Evolutionary conservation across 306 rosid species (phyloP), one percentile per base, ranked within the genome.

Genomic region (Acacia acuminata): DNA sequence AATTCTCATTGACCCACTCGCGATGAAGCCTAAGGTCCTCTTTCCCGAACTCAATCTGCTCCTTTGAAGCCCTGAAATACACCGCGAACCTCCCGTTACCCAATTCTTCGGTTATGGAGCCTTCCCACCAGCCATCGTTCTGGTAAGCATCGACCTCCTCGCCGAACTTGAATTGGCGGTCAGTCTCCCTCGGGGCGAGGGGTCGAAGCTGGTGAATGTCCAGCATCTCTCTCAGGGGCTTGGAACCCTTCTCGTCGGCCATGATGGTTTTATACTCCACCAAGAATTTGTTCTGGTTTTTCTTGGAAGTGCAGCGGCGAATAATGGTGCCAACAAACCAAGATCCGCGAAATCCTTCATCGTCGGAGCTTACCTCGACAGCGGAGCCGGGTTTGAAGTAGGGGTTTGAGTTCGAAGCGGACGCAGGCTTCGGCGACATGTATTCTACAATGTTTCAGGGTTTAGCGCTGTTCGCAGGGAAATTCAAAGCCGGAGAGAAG

Each of bases 41-140:
- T 67, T 85, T 80, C 19, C 74, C 0, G 40, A 91, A 89, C 76
- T 5, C 87, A 42, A 86, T 60, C 78, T 88, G 88, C 85, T 91
- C 93, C 86, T 60, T 83, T 0, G 92, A 86, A 6, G 22, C 82
- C 38, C 89, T 79, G 79, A 91, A 91, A 80, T 81, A 91, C 34
- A 91, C 92, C 0, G 84, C 40, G n/a, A 84, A 84, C 10, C 53
- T 87, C 10, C 85, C 92, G 9, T 82, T 66, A 3, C 67, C 83
- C 17, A 84, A 38, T 19, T 65, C 85, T 24, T 75, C 5, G 0
- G 87, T 81, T 0, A 91, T 80, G 51, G 68, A 72, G 45, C 92
- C 94, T 76, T 85, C 89, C 94, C 94, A 91, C 94, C 94, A 91
- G 34, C 94, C 94, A 0, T 89, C 94, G 8, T 91, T 81, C 73